Base-by-base conservation (phyloP, 2,329 filamentous ascomycete genomes). In the Clonostachys chloroleuca region DNA sequence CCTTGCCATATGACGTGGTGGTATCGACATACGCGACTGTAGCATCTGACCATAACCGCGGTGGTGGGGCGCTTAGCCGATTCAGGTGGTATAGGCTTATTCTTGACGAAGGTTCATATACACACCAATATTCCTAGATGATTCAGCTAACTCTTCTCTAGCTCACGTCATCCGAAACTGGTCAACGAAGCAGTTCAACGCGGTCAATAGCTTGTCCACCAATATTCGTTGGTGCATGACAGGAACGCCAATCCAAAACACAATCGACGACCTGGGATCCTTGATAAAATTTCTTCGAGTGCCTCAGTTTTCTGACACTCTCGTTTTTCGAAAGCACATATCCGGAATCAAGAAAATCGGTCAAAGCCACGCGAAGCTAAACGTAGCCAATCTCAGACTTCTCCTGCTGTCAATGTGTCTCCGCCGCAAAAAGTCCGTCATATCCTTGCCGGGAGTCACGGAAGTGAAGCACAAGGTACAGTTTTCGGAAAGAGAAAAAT, bases 241-340 rank as follows among this genome's bases (percentile, higher is more conserved):
- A 0, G 76, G 75, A 0, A 80, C 77, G 0, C 77, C 77, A 0
- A 72, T 81, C 8, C 77, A 81, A 49, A 81, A 81, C 51, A 64
- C 61, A 2, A 60, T 81, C 0, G 69, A 73, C 4, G 78, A 81
- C 16, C 63, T 81, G 2, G 51, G 48, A 5, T 53, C 56, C 0
- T 43, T 58, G 0, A 47, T 51, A 16, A 40, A 37, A 1, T 58
- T 58, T 12, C 49, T 58, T 0, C 45, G 45, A 33, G 42, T 3
- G 18, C 46, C 12, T 33, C 47, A 16, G 37, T 52, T n/a, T 40
- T 30, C 5, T 44, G 46, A 33, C 17, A 36, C 39, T 6, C 18
- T 18, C 4, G 10, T 24, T 1, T 51, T 54, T 33, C 43, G 47
- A 14, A 45, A 44, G 10, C 9, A 49, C 30, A 47, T 12, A 48